Evolutionary conservation across 1,284 basidiomycete genomes (phyloP).

Genomic region (Trametes polyzona): DNA sequence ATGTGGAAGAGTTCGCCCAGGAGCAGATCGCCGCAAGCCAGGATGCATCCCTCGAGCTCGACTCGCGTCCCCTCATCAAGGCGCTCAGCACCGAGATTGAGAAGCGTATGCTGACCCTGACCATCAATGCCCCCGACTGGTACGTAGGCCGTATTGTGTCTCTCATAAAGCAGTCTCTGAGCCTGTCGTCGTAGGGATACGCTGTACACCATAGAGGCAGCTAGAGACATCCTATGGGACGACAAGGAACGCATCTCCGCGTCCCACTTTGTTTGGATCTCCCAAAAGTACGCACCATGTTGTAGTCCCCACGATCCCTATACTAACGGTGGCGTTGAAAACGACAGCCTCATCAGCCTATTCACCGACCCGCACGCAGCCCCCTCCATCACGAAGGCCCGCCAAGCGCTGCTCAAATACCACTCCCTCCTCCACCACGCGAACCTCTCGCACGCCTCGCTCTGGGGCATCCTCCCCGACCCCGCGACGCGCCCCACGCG

Average conservation of each 20-base stretch:
- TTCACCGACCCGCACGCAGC: slow-evolving; percentile 66
- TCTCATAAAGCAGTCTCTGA: background rate
- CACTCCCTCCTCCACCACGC: slow-evolving; percentile 83
- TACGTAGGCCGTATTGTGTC: too few species aligned
- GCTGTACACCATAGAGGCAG: slow-evolving; percentile 80
- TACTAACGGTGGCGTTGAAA: slow-evolving; percentile 10
- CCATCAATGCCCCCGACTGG: slow-evolving; percentile 94
- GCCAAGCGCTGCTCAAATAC: slow-evolving; percentile 74
- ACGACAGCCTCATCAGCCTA: slow-evolving; percentile 70
- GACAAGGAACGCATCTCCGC: slow-evolving; percentile 70
- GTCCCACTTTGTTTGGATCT: slow-evolving; percentile 75
- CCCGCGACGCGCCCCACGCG: slow-evolving; percentile 62
- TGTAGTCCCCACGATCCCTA: background rate
- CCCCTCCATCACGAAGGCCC: slow-evolving; percentile 44
- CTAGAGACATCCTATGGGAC: slow-evolving; percentile 86
- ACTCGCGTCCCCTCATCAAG: slow-evolving; percentile 78
- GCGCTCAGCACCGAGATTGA: slow-evolving; percentile 77
- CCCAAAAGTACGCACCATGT: slow-evolving; percentile 68
- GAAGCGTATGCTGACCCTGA: slow-evolving; percentile 68
- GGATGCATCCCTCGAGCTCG: slow-evolving; percentile 50
- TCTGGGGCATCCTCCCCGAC: slow-evolving; percentile 71
- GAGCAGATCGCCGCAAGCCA: slow-evolving; percentile 64
- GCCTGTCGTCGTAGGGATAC: slow-evolving; percentile 67
- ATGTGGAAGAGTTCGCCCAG: slow-evolving; percentile 71
- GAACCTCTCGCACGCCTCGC: slow-evolving; percentile 67